Evolutionary conservation across 371 early-diverging fungal genomes (phyloP).

Genomic region (Scutellospora calospora): DNA sequence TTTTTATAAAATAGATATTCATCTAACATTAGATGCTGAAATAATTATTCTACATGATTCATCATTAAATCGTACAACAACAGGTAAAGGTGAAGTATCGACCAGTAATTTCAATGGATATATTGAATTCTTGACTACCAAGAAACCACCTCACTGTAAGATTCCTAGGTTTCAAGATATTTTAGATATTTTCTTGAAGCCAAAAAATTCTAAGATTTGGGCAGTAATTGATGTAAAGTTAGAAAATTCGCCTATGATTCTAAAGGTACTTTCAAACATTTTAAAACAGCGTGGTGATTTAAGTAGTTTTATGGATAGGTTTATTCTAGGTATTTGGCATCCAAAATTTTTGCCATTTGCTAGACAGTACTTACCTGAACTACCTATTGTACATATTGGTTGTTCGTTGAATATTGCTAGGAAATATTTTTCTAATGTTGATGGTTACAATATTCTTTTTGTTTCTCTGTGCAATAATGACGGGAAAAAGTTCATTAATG

Average conservation of each 20-base stretch:
- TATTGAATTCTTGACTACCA: constrained; percentile 34
- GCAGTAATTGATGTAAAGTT: constrained; percentile 35
- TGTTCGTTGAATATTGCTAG: constrained; percentile 60
- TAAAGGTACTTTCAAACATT: constrained; percentile 52
- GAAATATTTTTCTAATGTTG: constrained; percentile 59
- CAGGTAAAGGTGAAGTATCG: constrained; percentile 58
- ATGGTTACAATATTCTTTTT: constrained; percentile 63
- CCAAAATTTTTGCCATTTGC: constrained; percentile 61
- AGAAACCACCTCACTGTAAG: constrained; percentile 8
- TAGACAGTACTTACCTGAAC: constrained; percentile 56
- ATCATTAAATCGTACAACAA: constrained; percentile 64
- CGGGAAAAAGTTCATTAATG: constrained; percentile 61
- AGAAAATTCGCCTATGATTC: constrained; percentile 58
- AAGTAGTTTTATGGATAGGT: constrained; percentile 48
- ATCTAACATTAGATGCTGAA: constrained; percentile 66
- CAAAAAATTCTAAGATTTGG: constrained; percentile 25
- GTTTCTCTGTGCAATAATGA: constrained; percentile 57
- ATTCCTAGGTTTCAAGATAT: constrained; percentile 30
- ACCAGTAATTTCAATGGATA: neutral
- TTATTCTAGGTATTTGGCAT: constrained; percentile 74
- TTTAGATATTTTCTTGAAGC: neutral
- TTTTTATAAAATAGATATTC: constrained; percentile 57
- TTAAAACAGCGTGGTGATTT: constrained; percentile 46
- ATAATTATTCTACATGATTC: constrained; percentile 72
- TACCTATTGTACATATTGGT: constrained; percentile 66